Evolutionary conservation across 495 filamentous ascomycete species (phyloP), one percentile per base, ranked within the genome.

Genomic region (Polyplosphaeria fusca): DNA sequence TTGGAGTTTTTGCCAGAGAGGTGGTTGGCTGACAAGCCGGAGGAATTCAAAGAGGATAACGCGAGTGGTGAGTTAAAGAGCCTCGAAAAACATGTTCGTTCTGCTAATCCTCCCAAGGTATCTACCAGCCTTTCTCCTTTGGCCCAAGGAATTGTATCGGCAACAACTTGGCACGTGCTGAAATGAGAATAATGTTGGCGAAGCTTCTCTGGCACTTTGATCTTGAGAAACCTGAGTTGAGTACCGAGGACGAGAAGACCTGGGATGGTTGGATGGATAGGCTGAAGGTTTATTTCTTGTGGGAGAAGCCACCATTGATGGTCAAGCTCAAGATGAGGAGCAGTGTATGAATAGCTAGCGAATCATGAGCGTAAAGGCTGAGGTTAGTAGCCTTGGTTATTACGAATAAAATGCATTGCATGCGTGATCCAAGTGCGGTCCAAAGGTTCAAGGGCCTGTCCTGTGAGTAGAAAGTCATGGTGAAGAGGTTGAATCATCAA

Each of bases 111-210:
- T 18, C 25, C 13, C 2, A 52, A 62, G 11, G 24, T 37, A 14
- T 62, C 45, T 20, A 11, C 38, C 5, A 42, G 52, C n/a, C n/a
- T 16, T 62, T 62, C 35, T 18, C 14, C 18, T 16, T 19, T 38
- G 59, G 59, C 5, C 45, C 54, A 7, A 27, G 59, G 25, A 25
- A 41, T 2, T 62, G 59, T 25, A 27, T 46, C 28, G 59, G 59
- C 3, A 20, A 38, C 19, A 44, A 41, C 20, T 50, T 62, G 47
- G 59, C 59, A 7, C 32, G 2, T 30, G 58, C 52, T 53, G 59
- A 62, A 40, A n/a, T 62, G 22, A 1, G 1, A 7, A 62, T 51
- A 41, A 38, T 40, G 4, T 24, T 52, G 9, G 59, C 45, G 7
- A 58, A 53, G 22, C 13, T 58, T 14, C 42, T 62, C 24, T 37